Base-by-base conservation (phyloP, 345 rosid genomes). In the Eutrema heterophyllum region DNA sequence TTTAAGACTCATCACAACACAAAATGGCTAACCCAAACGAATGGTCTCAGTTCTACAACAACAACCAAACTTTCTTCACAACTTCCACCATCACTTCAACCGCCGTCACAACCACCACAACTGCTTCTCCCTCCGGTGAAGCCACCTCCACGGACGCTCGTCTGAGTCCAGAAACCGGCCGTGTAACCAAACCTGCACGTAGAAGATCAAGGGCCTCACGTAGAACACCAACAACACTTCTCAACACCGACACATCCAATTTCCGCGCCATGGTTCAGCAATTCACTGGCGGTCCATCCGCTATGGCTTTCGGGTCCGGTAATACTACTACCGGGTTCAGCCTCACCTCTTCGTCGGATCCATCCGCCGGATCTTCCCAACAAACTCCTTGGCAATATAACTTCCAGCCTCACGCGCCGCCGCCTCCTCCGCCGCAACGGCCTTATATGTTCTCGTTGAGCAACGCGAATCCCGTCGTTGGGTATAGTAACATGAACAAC, bases 251-350 rank as follows among this genome's bases (percentile, higher is more conserved):
- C 82, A 87, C 97, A 7, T 66, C 93, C 0, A 95, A 95, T 56
- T 95, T 95, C 80, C 82, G 99, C 1, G 97, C 97, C 79, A 85
- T 95, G 97, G 99, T 95, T 52, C 99, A 95, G 39, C 99, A 90
- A 27, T 95, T 85, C 83, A 95, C 99, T 0, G 99, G 99, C 0
- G 89, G 93, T 12, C 97, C 97, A 6, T 80, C 77, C 4, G 85
- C 89, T 12, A 83, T 86, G 33, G 84, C 89, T 18, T 89, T 87
- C 35, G 80, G 87, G 2, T 46, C 87, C 0, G 83, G 84, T n/a
- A 53, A 62, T 7, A 39, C 77, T 0, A 55, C 72, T 21, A 57
- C 74, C 5, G 83, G 73, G 65, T 77, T 71, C 5, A 71, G 73
- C 48, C 77, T 78, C 12, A 65, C 81, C 39, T 26, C 81, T 0